Percentiles rank a stretch among this genome's conserved stretches.
These are phyloP conservation scores for Pseudogymnoascus sp. DNA, from an alignment of 2,329 filamentous ascomycete species.

Conservation along the genomic window DNA sequence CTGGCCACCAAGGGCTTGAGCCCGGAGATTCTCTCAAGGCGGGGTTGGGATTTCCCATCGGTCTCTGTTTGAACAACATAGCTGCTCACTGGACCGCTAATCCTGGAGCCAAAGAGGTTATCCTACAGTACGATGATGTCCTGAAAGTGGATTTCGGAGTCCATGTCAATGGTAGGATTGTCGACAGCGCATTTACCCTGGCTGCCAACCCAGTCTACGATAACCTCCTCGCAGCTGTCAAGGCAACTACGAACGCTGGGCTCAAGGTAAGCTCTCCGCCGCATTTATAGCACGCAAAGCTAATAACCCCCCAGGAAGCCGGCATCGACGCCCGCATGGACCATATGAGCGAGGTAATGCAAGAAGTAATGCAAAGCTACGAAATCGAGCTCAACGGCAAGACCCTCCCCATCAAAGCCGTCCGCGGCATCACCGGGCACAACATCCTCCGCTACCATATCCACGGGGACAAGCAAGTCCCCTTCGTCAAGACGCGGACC, in stretches of 20 bases:
- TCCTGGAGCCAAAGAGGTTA: conserved; percentile 54
- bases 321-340: conserved; percentile 45
- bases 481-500: conserved; percentile 42
- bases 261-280: conserved; percentile 17
- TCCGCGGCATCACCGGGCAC: conserved; percentile 46
- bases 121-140: conserved; percentile 64
- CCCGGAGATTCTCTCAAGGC: conserved; percentile 40
- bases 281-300: neutral
- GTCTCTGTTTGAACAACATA: conserved; percentile 43
- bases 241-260: conserved; percentile 61
- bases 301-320: conserved; percentile 29
- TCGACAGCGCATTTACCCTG: conserved; percentile 74
- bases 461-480: conserved; percentile 47
- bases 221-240: conserved; percentile 63
- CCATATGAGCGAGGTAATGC: conserved; percentile 48
- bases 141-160: conserved; percentile 79
- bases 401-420: conserved; percentile 44
- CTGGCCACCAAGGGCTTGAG: conserved; percentile 42
- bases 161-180: conserved; percentile 70
- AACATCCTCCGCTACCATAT: conserved; percentile 45
- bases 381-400: conserved; percentile 46
- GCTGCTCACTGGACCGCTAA: conserved; percentile 50
- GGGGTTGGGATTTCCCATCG: conserved; percentile 48
- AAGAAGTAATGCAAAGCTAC: conserved; percentile 55
- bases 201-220: conserved; percentile 68